Evolutionary conservation across 768 basidiomycete genomes (phyloP).

Genomic region (Rhodosporidiobolus odoratus): DNA sequence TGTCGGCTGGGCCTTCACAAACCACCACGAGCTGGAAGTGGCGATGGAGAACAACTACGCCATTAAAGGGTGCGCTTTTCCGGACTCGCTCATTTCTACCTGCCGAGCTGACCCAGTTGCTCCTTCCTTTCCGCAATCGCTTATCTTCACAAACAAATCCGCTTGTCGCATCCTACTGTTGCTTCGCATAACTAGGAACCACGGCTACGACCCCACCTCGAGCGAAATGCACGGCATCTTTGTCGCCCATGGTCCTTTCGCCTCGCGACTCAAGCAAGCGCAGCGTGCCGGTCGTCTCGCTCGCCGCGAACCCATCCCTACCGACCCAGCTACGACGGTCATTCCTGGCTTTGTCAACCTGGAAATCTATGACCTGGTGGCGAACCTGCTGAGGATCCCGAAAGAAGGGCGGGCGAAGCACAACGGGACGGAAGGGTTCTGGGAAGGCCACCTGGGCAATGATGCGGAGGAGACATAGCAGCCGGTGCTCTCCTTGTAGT

Average conservation of each 20-base stretch:
- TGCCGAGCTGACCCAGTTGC: too few relatives aligned
- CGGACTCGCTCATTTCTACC: neutral
- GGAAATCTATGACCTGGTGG: conserved; percentile 60
- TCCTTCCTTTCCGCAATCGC: neutral
- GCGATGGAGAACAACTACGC: conserved; percentile 52
- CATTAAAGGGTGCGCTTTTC: conserved; percentile 51
- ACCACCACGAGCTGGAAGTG: conserved; percentile 53
- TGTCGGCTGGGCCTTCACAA: conserved; percentile 72
- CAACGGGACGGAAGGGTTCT: conserved; percentile 77
- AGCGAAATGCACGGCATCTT: conserved; percentile 80
- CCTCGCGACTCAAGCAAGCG: conserved; percentile 57
- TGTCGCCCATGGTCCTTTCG: conserved; percentile 86
- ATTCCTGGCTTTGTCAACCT: conserved; percentile 81
- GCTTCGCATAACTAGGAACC: conserved; percentile 53
- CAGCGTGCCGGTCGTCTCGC: conserved; percentile 39
- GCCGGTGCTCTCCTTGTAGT: neutral
- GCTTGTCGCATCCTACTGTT: neutral
- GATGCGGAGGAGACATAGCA: neutral
- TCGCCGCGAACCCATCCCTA: conserved; percentile 47
- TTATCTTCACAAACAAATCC: neutral
- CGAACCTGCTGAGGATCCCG: conserved; percentile 43
- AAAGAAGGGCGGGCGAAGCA: conserved; percentile 53
- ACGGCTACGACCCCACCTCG: conserved; percentile 65
- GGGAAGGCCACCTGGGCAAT: conserved; percentile 63
- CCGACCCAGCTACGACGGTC: conserved; percentile 45